phyloP scores from a whole-genome alignment of 1,284 basidiomycete species.

The Ustilago nuda region DNA sequence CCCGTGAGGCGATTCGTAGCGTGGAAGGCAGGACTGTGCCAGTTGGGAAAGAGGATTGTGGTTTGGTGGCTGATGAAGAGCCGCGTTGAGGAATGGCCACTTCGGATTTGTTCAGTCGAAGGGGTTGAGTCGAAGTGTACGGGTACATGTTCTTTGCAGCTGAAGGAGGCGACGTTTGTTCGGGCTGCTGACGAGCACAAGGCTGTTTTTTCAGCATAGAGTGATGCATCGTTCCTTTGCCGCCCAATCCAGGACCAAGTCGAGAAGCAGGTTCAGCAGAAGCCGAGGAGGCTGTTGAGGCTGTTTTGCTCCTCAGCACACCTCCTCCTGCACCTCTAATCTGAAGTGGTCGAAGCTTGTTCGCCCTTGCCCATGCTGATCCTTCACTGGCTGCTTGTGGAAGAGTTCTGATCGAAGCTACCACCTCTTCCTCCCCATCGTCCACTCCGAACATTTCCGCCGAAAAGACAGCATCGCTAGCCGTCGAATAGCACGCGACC shows the following conservation, averaged over 20 bases:
- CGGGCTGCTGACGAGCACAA: not conserved
- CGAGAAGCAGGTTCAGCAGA: not conserved
- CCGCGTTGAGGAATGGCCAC: slow-evolving; percentile 19
- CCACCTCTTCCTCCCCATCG: not conserved
- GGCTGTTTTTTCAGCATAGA: not conserved
- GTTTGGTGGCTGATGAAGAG: slow-evolving; percentile 18
- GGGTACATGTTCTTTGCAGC: not conserved
- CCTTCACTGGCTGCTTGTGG: not conserved
- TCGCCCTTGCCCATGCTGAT: slow-evolving; percentile 17
- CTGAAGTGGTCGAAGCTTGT: slow-evolving; percentile 13
- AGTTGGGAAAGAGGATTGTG: not conserved
- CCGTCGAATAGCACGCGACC: slow-evolving; percentile 40
- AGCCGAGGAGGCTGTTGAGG: slow-evolving; percentile 10
- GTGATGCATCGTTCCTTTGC: slow-evolving; percentile 27
- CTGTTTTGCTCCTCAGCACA: slow-evolving; percentile 33
- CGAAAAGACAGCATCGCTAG: slow-evolving; percentile 17
- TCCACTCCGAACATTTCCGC: not conserved
- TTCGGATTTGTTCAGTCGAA: slow-evolving; percentile 14
- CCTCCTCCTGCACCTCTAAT: not conserved
- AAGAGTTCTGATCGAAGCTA: slow-evolving; percentile 9
- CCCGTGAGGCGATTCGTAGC: slow-evolving; percentile 27
- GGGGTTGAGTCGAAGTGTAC: slow-evolving; percentile 17
- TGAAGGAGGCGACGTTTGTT: not conserved
- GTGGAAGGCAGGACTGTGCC: slow-evolving; percentile 11
- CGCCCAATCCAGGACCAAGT: slow-evolving; percentile 3